These are phyloP conservation scores for Cichorium intybus DNA, from an alignment of 140 eudicot genomes.

Conservation along the genomic window DNA sequence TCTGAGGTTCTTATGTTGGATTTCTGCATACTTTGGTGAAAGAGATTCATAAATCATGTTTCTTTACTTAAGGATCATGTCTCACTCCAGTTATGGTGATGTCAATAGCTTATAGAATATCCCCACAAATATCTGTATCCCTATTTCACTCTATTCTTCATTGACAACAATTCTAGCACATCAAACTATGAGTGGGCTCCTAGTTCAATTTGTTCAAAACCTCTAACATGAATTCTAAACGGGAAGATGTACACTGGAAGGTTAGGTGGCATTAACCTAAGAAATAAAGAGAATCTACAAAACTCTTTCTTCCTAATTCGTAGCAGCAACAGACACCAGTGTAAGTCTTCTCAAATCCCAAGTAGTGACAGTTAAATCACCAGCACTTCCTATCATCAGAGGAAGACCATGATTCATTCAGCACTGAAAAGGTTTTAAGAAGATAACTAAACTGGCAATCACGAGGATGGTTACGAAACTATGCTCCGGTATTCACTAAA, in stretches of 20 bases:
- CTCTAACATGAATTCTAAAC: not conserved
- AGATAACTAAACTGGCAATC: not conserved
- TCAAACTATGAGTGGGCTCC: not conserved
- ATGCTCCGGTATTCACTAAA: not conserved
- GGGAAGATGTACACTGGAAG: not conserved
- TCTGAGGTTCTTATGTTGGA: not conserved
- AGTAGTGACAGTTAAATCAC: not conserved
- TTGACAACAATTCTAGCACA: not conserved
- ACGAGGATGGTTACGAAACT: not conserved
- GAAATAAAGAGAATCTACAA: not conserved
- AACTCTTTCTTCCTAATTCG: not conserved
- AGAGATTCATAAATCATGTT: not conserved
- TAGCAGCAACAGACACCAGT: no score
- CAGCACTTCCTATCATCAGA: not conserved
- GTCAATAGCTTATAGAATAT: not conserved
- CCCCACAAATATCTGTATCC: not conserved
- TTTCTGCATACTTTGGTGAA: not conserved
- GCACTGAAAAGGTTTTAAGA: not conserved
- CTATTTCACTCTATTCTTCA: not conserved
- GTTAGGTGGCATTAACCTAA: not conserved
- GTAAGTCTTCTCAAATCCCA: no score
- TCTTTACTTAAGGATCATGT: not conserved
- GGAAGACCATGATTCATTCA: not conserved
- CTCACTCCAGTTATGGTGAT: not conserved
- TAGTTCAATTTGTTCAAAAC: not conserved